Base-by-base conservation (phyloP, 139 green algal species). In the Haematococcus lacustris region DNA sequence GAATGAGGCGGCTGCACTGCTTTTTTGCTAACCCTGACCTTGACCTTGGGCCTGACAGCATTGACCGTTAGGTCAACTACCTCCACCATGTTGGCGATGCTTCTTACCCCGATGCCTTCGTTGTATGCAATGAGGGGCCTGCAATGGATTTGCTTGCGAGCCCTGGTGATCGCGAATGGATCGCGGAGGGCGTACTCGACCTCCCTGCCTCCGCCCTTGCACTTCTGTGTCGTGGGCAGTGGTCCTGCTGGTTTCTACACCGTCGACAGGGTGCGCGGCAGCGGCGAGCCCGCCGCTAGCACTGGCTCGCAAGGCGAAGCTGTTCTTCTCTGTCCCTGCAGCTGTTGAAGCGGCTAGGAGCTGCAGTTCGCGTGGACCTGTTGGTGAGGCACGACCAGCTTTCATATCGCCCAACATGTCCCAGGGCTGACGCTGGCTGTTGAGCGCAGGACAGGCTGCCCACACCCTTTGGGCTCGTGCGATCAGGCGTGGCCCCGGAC, bases 401-500 rank as follows among this genome's bases (percentile, higher is more conserved):
- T 4, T 33, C 30, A 21, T 17, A 7, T 28, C 3, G 41, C 28
- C 13, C 30, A 41, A 28, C 3, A 13, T 3, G 21, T 50, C n/a
- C 21, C 23, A 32, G 41, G 28, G 30, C 38, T n/a, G 25, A 3
- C 30, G 3, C 6, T 34, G 21, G 38, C 23, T 17, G 17, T 60
- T 34, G 2, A 50, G 21, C 57, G 30, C 77, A 88, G 79, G 95
- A 99, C 34, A 77, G 87, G 2, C 81, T 97, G 51, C 93, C 93
- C 2, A 92, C 90, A 0, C 95, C 95, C 2, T 99, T 95, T 86
- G 95, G 95, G 4, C 84, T 99, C 6, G 94, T 98, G 17, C 82
- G 93, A 13, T 96, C 88, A 2, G 92, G 92, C 3, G 95, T 99
- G n/a, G 95, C 95, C 0, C 94, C 95, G 5, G 95, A 99, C 75